phyloP scores from a whole-genome alignment of 192 early-diverging fungal species.

The Coemansia asiatica region DNA sequence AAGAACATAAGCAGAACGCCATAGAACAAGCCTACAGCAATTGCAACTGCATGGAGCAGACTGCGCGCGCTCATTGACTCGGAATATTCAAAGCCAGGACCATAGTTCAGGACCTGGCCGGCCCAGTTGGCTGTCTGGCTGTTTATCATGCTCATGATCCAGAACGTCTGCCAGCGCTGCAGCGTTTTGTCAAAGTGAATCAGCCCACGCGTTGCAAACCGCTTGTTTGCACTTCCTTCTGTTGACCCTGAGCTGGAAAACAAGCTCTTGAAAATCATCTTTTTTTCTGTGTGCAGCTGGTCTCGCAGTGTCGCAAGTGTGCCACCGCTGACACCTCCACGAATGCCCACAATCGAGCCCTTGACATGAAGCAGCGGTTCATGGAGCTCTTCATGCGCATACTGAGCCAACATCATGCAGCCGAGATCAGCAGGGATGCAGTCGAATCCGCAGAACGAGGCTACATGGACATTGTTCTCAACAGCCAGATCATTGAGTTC shows the following conservation, averaged over 20 bases:
- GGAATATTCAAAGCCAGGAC: constrained; percentile 58
- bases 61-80: constrained; percentile 62
- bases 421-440: constrained; percentile 88
- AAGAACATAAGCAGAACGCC: constrained; percentile 40
- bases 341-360: constrained; percentile 56
- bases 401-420: constrained; percentile 69
- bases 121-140: constrained; percentile 24
- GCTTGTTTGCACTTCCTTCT: constrained; percentile 6
- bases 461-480: constrained; percentile 67
- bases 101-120: constrained; percentile 48
- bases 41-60: constrained; percentile 47
- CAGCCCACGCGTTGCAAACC: constrained; percentile 15
- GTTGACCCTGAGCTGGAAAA: not conserved
- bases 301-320: constrained; percentile 56
- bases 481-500: constrained; percentile 68
- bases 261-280: not conserved
- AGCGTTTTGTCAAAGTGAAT: constrained; percentile 49
- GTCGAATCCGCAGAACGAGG: constrained; percentile 87
- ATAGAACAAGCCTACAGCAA: constrained; percentile 47
- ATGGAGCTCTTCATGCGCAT: constrained; percentile 50
- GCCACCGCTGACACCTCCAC: constrained; percentile 67
- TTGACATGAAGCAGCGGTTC: constrained; percentile 63
- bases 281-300: constrained; percentile 23
- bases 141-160: constrained; percentile 51
- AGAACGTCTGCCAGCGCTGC: constrained; percentile 53